These are phyloP conservation scores for Verticillium albo-atrum DNA, from an alignment of 2,329 filamentous ascomycete genomes.

Conservation along the genomic window DNA sequence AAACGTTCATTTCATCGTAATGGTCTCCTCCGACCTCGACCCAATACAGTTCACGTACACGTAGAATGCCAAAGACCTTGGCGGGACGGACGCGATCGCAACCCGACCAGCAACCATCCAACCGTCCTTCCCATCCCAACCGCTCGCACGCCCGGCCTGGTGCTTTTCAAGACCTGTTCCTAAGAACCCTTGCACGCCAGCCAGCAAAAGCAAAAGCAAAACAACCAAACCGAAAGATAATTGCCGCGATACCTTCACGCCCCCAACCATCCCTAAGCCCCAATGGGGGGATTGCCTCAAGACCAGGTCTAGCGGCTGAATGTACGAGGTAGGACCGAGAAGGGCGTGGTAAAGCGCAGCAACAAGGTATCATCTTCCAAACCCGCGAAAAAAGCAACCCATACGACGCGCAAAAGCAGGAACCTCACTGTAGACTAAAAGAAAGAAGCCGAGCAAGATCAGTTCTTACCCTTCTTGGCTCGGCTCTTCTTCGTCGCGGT, in stretches of 20 bases:
- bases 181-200: not conserved
- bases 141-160: not conserved
- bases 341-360: not conserved
- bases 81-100: not conserved
- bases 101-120: not conserved
- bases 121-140: not conserved
- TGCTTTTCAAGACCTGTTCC: not conserved
- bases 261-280: not conserved
- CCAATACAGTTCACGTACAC: not conserved
- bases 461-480: constrained; percentile 51
- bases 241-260: not conserved
- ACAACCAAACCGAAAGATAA: not conserved
- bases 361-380: not conserved
- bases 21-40: not conserved
- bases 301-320: too few species aligned
- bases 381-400: not conserved
- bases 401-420: not conserved
- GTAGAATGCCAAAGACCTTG: not conserved
- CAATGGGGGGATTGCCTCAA: too few species aligned
- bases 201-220: not conserved
- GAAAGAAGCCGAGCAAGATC: not conserved
- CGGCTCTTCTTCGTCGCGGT: constrained; percentile 45
- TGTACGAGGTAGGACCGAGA: not conserved
- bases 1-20: not conserved
- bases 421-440: constrained; percentile 1